phyloP scores from a whole-genome alignment of 1,139 yeast genomes.

The Candida mesenterica region DNA sequence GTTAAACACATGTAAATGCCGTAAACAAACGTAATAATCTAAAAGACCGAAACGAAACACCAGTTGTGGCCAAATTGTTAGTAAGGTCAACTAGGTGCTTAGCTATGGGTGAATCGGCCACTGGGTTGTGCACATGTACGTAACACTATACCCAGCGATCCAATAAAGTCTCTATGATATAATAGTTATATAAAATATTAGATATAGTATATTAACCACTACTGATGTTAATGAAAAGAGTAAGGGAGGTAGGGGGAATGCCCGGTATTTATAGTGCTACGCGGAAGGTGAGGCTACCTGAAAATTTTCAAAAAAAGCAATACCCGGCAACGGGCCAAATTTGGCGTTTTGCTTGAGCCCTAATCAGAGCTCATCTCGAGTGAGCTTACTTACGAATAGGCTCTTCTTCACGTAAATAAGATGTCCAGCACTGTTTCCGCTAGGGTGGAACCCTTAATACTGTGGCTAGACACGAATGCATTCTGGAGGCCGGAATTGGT shows the following conservation, averaged over 20 bases:
- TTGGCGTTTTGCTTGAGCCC: too few species aligned
- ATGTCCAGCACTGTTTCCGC: slow-evolving; percentile 16
- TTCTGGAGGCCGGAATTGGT: slow-evolving; percentile 51
- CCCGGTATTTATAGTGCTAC: slow-evolving; percentile 15
- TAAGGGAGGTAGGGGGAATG: slow-evolving; percentile 14
- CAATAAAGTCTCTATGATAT: slow-evolving; percentile 19
- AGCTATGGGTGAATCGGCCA: slow-evolving; percentile 20
- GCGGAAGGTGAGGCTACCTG: not conserved
- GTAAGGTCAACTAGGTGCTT: slow-evolving; percentile 21
- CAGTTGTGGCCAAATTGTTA: slow-evolving; percentile 20
- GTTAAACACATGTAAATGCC: slow-evolving; percentile 19
- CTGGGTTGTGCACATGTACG: slow-evolving; percentile 17
- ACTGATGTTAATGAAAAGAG: slow-evolving; percentile 17
- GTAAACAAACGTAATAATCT: slow-evolving; percentile 28
- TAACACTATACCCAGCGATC: slow-evolving; percentile 10
- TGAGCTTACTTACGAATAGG: too few species aligned
- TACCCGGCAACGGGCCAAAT: too few species aligned
- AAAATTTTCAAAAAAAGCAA: not conserved
- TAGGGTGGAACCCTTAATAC: slow-evolving; percentile 14
- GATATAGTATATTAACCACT: slow-evolving; percentile 22
- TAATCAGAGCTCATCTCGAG: too few species aligned
- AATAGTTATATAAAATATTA: slow-evolving; percentile 21
- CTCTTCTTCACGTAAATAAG: too few species aligned
- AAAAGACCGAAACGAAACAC: slow-evolving; percentile 32
- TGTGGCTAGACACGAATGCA: slow-evolving; percentile 51